Percentiles rank a stretch among this genome's conserved stretches.
Evolutionary conservation across 1,284 basidiomycete genomes (phyloP).

Genomic region (Cryptococcus sp.): DNA sequence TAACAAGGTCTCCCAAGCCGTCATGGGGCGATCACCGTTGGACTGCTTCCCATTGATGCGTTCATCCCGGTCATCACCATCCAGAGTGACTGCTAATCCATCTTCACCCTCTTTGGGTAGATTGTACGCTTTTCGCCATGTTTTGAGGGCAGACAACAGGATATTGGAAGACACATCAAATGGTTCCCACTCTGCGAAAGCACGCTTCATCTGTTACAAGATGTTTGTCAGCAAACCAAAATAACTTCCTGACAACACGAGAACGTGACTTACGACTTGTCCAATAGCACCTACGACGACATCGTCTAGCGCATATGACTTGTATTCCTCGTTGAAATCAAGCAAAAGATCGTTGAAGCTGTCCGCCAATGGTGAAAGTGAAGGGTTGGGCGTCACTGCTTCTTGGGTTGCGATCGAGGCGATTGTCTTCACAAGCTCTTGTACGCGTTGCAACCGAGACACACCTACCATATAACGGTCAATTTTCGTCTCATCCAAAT

Average conservation of each 20-base stretch:
- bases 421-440: conserved; percentile 71
- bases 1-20: conserved; percentile 88
- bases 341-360: conserved; percentile 69
- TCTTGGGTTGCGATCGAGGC: conserved; percentile 64
- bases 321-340: conserved; percentile 76
- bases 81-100: not conserved
- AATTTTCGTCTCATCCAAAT: not conserved
- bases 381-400: conserved; percentile 60
- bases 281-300: conserved; percentile 87
- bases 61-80: not conserved
- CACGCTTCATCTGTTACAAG: conserved; percentile 18
- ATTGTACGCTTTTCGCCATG: conserved; percentile 49
- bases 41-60: not conserved
- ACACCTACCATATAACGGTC: conserved; percentile 59
- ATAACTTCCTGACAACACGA: not conserved
- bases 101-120: conserved; percentile 21
- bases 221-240: conserved; percentile 1
- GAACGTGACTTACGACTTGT: conserved; percentile 61
- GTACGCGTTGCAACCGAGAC: conserved; percentile 70
- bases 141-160: conserved; percentile 44
- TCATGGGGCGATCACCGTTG: conserved; percentile 63
- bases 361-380: conserved; percentile 69
- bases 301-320: conserved; percentile 79
- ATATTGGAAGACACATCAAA: conserved; percentile 41
- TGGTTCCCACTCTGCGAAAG: conserved; percentile 44